These are phyloP conservation scores for Lachnellula occidentalis DNA, from an alignment of 2,329 filamentous ascomycete genomes.

Conservation along the genomic window DNA sequence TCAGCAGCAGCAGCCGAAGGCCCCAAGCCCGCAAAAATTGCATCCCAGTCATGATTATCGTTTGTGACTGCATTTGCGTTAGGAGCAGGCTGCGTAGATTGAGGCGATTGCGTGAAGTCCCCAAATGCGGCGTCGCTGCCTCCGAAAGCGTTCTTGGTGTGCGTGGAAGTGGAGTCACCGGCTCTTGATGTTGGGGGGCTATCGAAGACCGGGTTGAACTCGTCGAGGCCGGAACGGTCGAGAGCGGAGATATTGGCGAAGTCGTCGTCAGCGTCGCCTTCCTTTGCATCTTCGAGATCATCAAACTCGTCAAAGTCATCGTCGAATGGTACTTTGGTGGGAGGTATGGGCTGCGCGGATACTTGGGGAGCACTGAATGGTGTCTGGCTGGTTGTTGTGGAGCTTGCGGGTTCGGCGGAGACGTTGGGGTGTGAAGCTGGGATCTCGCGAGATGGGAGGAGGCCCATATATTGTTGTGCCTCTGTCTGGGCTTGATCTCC, in stretches of 20 bases:
- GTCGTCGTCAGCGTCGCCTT: conserved; percentile 73
- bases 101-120: conserved; percentile 46
- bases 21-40: conserved; percentile 78
- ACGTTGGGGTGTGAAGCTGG: conserved; percentile 34
- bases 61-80: conserved; percentile 34
- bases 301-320: conserved; percentile 80
- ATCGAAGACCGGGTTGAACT: conserved; percentile 80
- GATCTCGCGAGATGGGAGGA: conserved; percentile 50
- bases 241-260: conserved; percentile 64
- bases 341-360: conserved; percentile 31
- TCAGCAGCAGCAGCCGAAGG: conserved; percentile 29
- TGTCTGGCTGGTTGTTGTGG: conserved; percentile 25
- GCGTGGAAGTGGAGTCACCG: conserved; percentile 20
- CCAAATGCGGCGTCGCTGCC: conserved; percentile 31
- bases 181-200: conserved; percentile 40
- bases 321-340: conserved; percentile 54
- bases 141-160: conserved; percentile 26
- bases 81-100: conserved; percentile 30
- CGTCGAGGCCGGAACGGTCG: conserved; percentile 60
- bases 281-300: conserved; percentile 77
- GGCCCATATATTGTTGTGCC: conserved; percentile 45
- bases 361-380: conserved; percentile 21
- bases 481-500: conserved; percentile 43
- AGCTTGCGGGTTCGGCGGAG: conserved; percentile 24
- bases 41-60: conserved; percentile 82